Conservation (phyloP, 768 basidiomycete genomes). For the Collybia mongolica region DNA sequence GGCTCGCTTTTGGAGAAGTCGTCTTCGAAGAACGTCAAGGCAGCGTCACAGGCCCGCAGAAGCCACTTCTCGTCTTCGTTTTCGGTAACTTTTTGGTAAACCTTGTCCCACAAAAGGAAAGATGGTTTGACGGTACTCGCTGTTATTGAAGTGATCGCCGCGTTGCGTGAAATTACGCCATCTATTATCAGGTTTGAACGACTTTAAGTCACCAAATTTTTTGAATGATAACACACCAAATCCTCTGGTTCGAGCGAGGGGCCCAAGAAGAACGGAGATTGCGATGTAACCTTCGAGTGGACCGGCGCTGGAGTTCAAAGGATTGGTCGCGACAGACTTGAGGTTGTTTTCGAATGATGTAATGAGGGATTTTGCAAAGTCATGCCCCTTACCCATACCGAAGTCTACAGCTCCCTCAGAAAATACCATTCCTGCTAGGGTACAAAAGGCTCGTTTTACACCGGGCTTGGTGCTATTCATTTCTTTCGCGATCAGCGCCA, state of each 20-base stretch:
- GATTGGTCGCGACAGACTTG: constrained; percentile 62
- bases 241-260: constrained; percentile 45
- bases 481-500: constrained; percentile 62
- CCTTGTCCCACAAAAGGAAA: constrained; percentile 86
- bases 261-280: constrained; percentile 64
- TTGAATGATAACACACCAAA: constrained; percentile 44
- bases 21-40: constrained; percentile 41
- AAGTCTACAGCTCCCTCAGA: constrained; percentile 47
- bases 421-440: constrained; percentile 54
- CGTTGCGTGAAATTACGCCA: constrained; percentile 46
- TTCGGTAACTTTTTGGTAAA: constrained; percentile 69
- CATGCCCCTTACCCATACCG: constrained; percentile 38
- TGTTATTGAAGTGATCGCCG: constrained; percentile 44
- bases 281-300: constrained; percentile 88
- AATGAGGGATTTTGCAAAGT: constrained; percentile 53
- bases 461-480: constrained; percentile 65
- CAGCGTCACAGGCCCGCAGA: constrained; percentile 57
- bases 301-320: constrained; percentile 56
- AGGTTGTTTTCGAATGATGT: constrained; percentile 69
- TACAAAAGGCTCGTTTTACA: constrained; percentile 59
- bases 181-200: constrained; percentile 24
- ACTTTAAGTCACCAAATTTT: neutral
- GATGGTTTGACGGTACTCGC: constrained; percentile 66
- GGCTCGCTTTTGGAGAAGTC: constrained; percentile 54
- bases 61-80: constrained; percentile 75